Conservation (phyloP, 2,329 filamentous ascomycete genomes). For the Truncatella angustata region DNA sequence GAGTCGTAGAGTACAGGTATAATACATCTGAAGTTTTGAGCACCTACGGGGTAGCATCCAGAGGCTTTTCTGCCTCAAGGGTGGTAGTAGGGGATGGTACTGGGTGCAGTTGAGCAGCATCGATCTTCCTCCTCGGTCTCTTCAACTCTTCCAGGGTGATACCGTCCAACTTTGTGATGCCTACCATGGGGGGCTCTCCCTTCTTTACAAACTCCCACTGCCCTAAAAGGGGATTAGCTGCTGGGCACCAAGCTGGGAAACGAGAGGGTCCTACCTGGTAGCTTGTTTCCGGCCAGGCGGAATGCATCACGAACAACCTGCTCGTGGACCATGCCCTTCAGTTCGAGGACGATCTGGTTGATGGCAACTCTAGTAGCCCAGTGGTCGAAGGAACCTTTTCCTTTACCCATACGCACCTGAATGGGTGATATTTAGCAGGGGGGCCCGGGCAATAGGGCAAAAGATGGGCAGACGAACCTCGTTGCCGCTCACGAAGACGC, state of each 20-base stretch:
- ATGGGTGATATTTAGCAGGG: background rate
- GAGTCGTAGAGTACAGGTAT: background rate
- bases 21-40: background rate
- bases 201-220: conserved; percentile 93
- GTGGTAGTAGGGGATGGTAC: conserved; percentile 13
- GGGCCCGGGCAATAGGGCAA: background rate
- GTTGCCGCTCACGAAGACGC: conserved; percentile 93
- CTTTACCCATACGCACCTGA: conserved; percentile 95
- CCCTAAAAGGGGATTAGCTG: conserved; percentile 41
- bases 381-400: conserved; percentile 95
- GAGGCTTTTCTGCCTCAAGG: background rate
- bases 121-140: conserved; percentile 69
- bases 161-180: conserved; percentile 85
- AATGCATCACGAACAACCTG: conserved; percentile 93
- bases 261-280: conserved; percentile 68
- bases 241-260: background rate
- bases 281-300: conserved; percentile 87
- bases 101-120: conserved; percentile 35
- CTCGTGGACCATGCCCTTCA: conserved; percentile 91
- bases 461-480: conserved; percentile 48
- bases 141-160: conserved; percentile 81
- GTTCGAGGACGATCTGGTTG: conserved; percentile 87
- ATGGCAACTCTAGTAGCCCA: conserved; percentile 91
- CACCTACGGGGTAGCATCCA: background rate
- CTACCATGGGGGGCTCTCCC: conserved; percentile 85